Evolutionary conservation across 1,284 basidiomycete genomes (phyloP), one percentile per base, ranked within the genome.

Genomic region (Puccinia horiana): DNA sequence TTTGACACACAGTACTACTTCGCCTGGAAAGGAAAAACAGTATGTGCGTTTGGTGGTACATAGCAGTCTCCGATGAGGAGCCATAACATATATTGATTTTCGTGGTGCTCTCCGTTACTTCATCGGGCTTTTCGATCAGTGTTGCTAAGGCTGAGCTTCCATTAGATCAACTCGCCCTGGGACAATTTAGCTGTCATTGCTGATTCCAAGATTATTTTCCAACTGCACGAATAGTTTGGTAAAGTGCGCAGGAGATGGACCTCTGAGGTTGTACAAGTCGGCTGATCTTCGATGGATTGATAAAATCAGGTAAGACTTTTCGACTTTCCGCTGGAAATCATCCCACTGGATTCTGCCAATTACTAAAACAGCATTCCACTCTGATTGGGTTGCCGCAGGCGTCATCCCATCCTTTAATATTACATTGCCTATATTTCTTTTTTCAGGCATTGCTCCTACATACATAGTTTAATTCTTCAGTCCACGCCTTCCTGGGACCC

Each of bases 291-390:
- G 14, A 11, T 23, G 23, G 63, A 67, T 40, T n/a, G n/a, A n/a
- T n/a, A n/a, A n/a, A n/a, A 32, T 63, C 61, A 63, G 61, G 63
- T 67, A 42, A 65, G 37, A 40, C 37, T 67, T 12, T 67, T 67
- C 40, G 37, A 14, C 40, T 67, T 67, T 40, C 63, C 42, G 16
- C 16, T 42, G 18, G 37, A 67, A 23, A 37, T 37, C 37, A 67
- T 9, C 40, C 63, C 37, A 67, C 42, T 67, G 16, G 14, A 16
- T 32, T 63, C 35, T 35, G 61, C 16, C 12, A 12, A 35, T 2
- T 18, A 40, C 35, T 40, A 67, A 54, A 67, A 23, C 37, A 42
- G 18, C 20, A 67, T 67, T 20, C 20, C 37, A 14, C 29, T 63
- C 11, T 37, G 16, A 37, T 8, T 20, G 52, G 32, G 61, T 37